Conservation (phyloP, 208 protist genomes). For the Tritrichomonas musculus region DNA sequence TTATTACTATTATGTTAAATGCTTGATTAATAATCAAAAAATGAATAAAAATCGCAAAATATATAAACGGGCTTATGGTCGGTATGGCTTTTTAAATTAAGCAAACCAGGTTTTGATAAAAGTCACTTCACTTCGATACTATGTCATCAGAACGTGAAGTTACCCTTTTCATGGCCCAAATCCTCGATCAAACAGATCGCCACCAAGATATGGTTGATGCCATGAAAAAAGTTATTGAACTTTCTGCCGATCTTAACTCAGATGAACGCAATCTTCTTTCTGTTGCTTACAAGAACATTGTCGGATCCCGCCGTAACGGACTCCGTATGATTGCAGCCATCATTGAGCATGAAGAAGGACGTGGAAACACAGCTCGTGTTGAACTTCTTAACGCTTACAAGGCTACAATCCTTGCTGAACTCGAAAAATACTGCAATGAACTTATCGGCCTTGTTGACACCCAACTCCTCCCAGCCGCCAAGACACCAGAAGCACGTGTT, state of each 20-base stretch:
- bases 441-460: constrained; percentile 80
- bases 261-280: constrained; percentile 99
- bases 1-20: too few relatives aligned
- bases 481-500: constrained; percentile 59
- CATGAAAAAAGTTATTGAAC: constrained; percentile 1
- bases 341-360: constrained; percentile 60
- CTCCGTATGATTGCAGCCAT: constrained; percentile 74
- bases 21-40: too few relatives aligned
- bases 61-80: too few relatives aligned
- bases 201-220: constrained; percentile 22
- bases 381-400: constrained; percentile 8
- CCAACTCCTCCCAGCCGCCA: constrained; percentile 76
- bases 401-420: constrained; percentile 34
- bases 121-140: too few relatives aligned
- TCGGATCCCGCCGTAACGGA: constrained; percentile 90
- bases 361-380: constrained; percentile 60
- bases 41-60: too few relatives aligned
- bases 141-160: constrained; percentile 21
- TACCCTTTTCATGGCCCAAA: constrained; percentile 22
- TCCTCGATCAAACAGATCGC: constrained; percentile 9
- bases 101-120: too few relatives aligned
- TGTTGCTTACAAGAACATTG: constrained; percentile 99
- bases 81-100: too few relatives aligned
- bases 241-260: constrained; percentile 54
- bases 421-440: constrained; percentile 56